phyloP scores from a whole-genome alignment of 768 basidiomycete species.

The Suillus subalutaceus region DNA sequence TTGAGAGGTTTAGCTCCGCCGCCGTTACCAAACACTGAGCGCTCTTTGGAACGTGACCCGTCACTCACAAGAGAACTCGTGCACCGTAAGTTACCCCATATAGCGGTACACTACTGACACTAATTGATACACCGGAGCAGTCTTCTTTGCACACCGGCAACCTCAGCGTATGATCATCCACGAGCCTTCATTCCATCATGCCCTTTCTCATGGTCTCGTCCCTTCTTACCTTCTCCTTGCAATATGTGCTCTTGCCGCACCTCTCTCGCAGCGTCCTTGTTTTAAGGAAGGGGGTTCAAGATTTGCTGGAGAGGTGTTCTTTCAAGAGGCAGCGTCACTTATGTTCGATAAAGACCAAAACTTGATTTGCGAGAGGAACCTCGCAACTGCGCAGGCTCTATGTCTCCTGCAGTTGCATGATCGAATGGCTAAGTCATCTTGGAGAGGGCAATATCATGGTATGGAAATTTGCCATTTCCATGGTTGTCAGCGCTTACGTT shows the following conservation, averaged over 20 bases:
- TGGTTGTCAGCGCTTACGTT: conserved; percentile 8
- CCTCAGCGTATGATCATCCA: conserved; percentile 78
- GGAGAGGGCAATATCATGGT: conserved; percentile 35
- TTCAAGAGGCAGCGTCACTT: conserved; percentile 61
- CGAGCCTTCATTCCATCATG: conserved; percentile 73
- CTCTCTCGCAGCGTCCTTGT: conserved; percentile 67
- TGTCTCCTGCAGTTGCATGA: conserved; percentile 74
- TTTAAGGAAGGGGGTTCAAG: conserved; percentile 58
- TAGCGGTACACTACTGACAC: not conserved
- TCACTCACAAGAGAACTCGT: conserved; percentile 72
- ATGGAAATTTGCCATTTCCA: conserved; percentile 16
- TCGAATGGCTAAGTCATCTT: conserved; percentile 42
- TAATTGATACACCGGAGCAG: conserved; percentile 37
- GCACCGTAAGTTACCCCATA: conserved; percentile 52
- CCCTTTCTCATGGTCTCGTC: conserved; percentile 66
- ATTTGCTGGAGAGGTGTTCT: conserved; percentile 54
- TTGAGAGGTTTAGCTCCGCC: conserved; percentile 40
- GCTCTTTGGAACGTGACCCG: conserved; percentile 56
- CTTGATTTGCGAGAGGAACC: conserved; percentile 61
- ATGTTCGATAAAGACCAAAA: conserved; percentile 73
- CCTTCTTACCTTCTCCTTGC: conserved; percentile 74
- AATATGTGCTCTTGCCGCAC: conserved; percentile 79
- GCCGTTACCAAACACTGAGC: conserved; percentile 39
- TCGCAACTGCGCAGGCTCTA: conserved; percentile 76
- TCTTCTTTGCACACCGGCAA: conserved; percentile 83